A percentile compares a stretch with the other conserved stretches of the same genome.
phyloP scores from a whole-genome alignment of 2,329 filamentous ascomycete species.

The Colletotrichum viniferum region DNA sequence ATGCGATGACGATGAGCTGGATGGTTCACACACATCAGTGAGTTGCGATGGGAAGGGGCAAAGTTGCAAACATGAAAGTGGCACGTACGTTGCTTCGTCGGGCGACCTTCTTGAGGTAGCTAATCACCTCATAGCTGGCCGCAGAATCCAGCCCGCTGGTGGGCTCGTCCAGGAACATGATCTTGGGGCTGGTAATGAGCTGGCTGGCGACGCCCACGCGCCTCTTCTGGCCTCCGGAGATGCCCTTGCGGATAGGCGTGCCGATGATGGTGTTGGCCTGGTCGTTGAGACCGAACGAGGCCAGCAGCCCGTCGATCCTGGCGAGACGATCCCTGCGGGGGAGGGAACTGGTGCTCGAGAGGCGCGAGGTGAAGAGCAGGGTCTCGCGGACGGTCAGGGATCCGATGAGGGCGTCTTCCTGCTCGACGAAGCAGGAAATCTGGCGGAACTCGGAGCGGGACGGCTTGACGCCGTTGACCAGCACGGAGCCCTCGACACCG shows the following conservation, averaged over 20 bases:
- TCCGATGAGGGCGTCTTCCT: conserved; percentile 84
- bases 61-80: not conserved
- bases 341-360: conserved; percentile 55
- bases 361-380: conserved; percentile 75
- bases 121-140: conserved; percentile 77
- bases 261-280: conserved; percentile 78
- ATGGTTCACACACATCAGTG: not conserved
- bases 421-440: conserved; percentile 81
- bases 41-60: not conserved
- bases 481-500: conserved; percentile 54
- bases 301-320: conserved; percentile 70
- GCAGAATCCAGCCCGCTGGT: conserved; percentile 84
- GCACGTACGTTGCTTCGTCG: conserved; percentile 64
- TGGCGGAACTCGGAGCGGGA: conserved; percentile 62
- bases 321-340: conserved; percentile 23
- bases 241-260: conserved; percentile 81
- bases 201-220: conserved; percentile 81
- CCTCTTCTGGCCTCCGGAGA: conserved; percentile 85
- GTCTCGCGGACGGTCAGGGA: conserved; percentile 83
- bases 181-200: conserved; percentile 79
- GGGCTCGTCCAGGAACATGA: conserved; percentile 84
- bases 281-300: conserved; percentile 73
- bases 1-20: conserved; percentile 77
- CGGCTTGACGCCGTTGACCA: conserved; percentile 66
- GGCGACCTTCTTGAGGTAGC: conserved; percentile 71